Base-by-base conservation (phyloP, 2,329 filamentous ascomycete genomes). In the Cordyceps cateniannulata region DNA sequence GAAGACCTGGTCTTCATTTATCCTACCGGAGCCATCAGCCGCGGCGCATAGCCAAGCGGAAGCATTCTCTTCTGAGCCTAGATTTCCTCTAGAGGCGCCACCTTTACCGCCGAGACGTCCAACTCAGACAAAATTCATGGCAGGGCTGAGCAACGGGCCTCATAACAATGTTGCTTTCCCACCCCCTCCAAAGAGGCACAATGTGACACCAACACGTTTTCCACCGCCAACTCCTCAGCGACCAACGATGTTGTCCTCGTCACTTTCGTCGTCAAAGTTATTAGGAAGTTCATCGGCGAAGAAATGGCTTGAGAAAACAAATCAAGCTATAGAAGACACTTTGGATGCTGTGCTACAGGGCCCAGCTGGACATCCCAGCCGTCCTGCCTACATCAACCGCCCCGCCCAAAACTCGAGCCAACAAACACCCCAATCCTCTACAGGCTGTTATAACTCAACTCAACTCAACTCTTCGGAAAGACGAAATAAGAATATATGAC, bases 291-390 rank as follows among this genome's bases (percentile, higher is more conserved):
- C 67, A 38, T 71, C 71, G 20, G 73, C 71, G 1, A 68, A 70
- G 61, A 72, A 70, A 59, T 73, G 72, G 69, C 54, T 75, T 14
- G 70, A 69, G 55, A 75, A 71, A 66, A 74, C 72, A 27, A 70
- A 69, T 25, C 68, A 72, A 50, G 69, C 68, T 14, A 63, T 75
- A 24, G 73, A 75, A 63, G 72, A 65, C 51, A 72, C 66, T 38
- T 62, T 73, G 49, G 72, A 69, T 24, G 66, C 70, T 3, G 69
- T 72, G 45, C 56, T 71, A 50, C 70, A 72, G 22, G 45, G 52
- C 20, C 35, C 32, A 2, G 45, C 45, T 2, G 59, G 32, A 18
- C 59, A 61, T 24, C 52, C 38, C 10, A 29, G 35, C 14, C 59
- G 52, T 2, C 52, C 59, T 29, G 25, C 59, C n/a, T 44, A 51